Base-by-base conservation (phyloP, 2,329 filamentous ascomycete genomes). In the Verticillium albo-atrum region DNA sequence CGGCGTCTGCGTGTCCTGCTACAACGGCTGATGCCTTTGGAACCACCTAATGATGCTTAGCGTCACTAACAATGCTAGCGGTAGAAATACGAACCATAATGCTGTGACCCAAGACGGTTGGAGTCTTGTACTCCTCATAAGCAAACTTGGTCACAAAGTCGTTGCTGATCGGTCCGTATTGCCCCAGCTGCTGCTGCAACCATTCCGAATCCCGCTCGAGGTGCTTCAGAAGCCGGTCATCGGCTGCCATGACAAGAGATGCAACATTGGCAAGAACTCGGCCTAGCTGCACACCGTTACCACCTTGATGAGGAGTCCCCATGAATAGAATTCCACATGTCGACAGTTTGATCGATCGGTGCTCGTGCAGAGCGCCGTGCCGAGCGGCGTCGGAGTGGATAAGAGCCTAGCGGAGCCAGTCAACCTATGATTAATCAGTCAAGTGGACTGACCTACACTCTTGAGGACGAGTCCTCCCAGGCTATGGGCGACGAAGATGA, bases 321-420 rank as follows among this genome's bases (percentile, higher is more conserved):
- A 75, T 70, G 63, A 76, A 76, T 9, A 76, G 58, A 61, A 75
- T 71, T 10, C 72, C 71, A 63, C 74, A 72, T 55, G 72, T 76
- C 23, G 69, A 75, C 28, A 64, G 57, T 60, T 71, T 71, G 59
- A 75, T 70, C 9, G 70, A 65, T 57, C 63, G 66, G 47, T 70
- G 68, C 55, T 72, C 62, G 61, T 67, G 57, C 7, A 70, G 63
- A 50, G 67, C 65, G 37, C 62, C 65, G 58, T 59, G 47, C n/a
- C 64, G 60, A n/a, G 71, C 63, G 25, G 67, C 63, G 61, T 71
- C 67, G 9, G 72, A 74, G 61, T 75, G 67, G 54, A 74, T 72
- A 34, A 34, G 32, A 3, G 32, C 32, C 32, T 34, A 34, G 75
- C 68, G 10, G 10, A 34, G 32, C 32, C 10, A 34, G 28, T 72